Percentiles rank a stretch among this genome's conserved stretches.
Evolutionary conservation across 2,329 filamentous ascomycete species (phyloP).

Genomic region (Fusarium duplospermum): DNA sequence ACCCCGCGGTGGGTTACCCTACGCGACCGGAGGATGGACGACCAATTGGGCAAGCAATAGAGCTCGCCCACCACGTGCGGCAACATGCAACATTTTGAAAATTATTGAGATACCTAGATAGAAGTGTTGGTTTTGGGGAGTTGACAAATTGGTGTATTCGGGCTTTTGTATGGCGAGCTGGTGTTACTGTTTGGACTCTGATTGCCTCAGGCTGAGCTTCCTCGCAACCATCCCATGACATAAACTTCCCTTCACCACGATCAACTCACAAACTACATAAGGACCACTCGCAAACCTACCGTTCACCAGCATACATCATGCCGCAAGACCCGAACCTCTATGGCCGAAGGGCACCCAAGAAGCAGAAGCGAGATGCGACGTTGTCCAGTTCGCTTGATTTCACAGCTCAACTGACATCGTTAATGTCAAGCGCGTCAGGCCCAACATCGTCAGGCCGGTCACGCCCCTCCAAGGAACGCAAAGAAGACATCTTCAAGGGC

Average conservation of each 20-base stretch:
- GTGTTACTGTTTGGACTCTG: conserved; percentile 5
- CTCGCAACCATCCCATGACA: neutral
- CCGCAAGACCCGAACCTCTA: conserved; percentile 79
- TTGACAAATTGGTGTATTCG: neutral
- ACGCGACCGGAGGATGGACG: conserved; percentile 22
- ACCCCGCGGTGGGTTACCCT: conserved; percentile 46
- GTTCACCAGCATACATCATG: conserved; percentile 53
- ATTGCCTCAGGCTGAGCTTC: conserved; percentile 42
- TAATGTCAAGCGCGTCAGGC: conserved; percentile 72
- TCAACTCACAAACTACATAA: neutral
- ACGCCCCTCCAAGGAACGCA: conserved; percentile 60
- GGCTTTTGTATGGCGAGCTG: neutral
- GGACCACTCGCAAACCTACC: neutral
- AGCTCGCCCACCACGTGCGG: conserved; percentile 15
- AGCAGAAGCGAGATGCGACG: conserved; percentile 74
- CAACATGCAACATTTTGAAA: neutral
- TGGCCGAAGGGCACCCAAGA: conserved; percentile 77
- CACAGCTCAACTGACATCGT: conserved; percentile 84
- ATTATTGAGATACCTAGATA: neutral
- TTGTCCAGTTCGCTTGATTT: conserved; percentile 84
- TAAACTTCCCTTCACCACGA: conserved; percentile 2
- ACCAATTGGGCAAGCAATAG: conserved; percentile 30
- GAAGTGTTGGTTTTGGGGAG: neutral
- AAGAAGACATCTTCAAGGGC: conserved; percentile 59
- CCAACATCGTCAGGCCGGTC: conserved; percentile 54